phyloP scores from a whole-genome alignment of 2,329 filamentous ascomycete species.

The Aspergillus fumigatiaffinis region DNA sequence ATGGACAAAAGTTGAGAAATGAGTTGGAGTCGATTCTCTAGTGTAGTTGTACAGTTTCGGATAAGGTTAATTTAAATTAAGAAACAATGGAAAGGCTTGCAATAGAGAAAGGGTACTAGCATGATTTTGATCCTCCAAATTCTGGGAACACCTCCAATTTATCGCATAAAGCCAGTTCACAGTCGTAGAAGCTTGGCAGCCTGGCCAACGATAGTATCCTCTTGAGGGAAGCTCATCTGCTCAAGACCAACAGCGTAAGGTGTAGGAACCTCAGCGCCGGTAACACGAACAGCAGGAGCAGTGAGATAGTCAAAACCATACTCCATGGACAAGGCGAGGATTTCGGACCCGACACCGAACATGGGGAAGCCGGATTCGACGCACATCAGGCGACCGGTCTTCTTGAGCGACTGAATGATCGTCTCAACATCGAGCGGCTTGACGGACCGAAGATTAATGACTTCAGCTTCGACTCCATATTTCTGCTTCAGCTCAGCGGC shows the following conservation, averaged over 20 bases:
- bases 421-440: constrained; percentile 95
- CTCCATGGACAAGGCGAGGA: constrained; percentile 92
- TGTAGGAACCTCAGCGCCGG: constrained; percentile 94
- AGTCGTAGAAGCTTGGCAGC: constrained; percentile 83
- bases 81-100: constrained; percentile 17
- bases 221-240: constrained; percentile 91
- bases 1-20: background rate
- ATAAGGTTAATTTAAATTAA: constrained; percentile 3
- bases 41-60: constrained; percentile 21
- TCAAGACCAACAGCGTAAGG: constrained; percentile 92
- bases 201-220: constrained; percentile 81
- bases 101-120: constrained; percentile 31
- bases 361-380: constrained; percentile 96
- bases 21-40: constrained; percentile 18
- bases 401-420: constrained; percentile 97
- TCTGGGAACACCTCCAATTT: constrained; percentile 11
- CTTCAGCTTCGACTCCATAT: constrained; percentile 92
- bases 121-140: constrained; percentile 28
- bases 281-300: constrained; percentile 87
- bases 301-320: constrained; percentile 98
- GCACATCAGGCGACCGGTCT: constrained; percentile 85
- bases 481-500: constrained; percentile 92
- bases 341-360: constrained; percentile 88
- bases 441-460: constrained; percentile 95
- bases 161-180: constrained; percentile 42